Percentiles rank a stretch among this genome's conserved stretches.
These are phyloP conservation scores for Metarhizium guizhouense DNA, from an alignment of 2,329 filamentous ascomycete genomes.

Conservation along the genomic window DNA sequence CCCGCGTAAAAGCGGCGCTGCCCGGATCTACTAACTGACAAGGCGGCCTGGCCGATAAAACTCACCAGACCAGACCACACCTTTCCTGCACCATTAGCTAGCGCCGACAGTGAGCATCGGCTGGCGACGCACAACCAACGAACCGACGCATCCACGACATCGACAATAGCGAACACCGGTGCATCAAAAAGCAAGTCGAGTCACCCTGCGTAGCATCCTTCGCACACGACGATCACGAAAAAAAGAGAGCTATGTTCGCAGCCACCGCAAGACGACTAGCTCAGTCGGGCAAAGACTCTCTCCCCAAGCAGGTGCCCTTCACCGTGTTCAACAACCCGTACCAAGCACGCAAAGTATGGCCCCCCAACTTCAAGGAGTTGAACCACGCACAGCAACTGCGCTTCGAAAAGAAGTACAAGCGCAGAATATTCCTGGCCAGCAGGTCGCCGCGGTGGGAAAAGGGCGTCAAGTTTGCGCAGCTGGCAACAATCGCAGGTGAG, in stretches of 20 bases:
- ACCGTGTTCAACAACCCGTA: slow-evolving; percentile 46
- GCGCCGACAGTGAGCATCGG: neutral
- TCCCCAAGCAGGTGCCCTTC: slow-evolving; percentile 18
- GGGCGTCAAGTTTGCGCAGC: slow-evolving; percentile 55
- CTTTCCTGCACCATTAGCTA: neutral
- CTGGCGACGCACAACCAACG: no score
- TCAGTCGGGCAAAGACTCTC: slow-evolving; percentile 18
- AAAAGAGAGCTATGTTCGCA: slow-evolving; percentile 21
- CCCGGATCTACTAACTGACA: no score
- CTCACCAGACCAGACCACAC: no score
- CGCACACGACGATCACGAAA: neutral
- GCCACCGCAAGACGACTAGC: slow-evolving; percentile 25
- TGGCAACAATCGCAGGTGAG: slow-evolving; percentile 47
- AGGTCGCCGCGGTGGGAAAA: slow-evolving; percentile 57
- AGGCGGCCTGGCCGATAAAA: no score
- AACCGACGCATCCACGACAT: neutral
- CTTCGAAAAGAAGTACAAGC: slow-evolving; percentile 71
- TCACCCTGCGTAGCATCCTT: neutral
- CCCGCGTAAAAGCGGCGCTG: no score
- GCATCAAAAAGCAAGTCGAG: neutral
- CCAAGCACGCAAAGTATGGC: slow-evolving; percentile 65
- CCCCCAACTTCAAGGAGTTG: slow-evolving; percentile 64
- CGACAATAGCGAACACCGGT: neutral
- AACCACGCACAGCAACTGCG: slow-evolving; percentile 65
- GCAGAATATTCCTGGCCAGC: slow-evolving; percentile 54